Evolutionary conservation across 768 basidiomycete species (phyloP).

Genomic region (Mycena rebaudengoi): DNA sequence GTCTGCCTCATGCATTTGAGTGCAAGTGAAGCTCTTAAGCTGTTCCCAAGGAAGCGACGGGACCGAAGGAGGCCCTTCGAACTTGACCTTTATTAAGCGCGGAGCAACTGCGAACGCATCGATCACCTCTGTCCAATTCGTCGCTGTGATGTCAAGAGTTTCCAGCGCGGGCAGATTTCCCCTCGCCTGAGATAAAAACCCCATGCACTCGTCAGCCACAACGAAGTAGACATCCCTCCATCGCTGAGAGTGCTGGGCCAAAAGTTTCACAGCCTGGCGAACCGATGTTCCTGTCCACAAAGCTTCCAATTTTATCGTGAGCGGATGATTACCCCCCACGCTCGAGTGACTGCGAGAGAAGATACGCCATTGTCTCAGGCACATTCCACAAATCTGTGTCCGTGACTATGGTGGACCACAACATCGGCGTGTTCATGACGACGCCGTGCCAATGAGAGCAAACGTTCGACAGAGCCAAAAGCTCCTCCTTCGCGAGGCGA

Average conservation of each 20-base stretch:
- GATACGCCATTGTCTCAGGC: not conserved
- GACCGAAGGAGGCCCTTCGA: not conserved
- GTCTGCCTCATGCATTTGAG: not conserved
- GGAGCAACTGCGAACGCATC: constrained; percentile 2
- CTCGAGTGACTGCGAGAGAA: not conserved
- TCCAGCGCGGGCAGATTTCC: constrained; percentile 6
- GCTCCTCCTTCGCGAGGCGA: constrained; percentile 8
- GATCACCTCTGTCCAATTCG: not conserved
- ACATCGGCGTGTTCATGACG: constrained; percentile 6
- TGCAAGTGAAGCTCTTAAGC: not conserved
- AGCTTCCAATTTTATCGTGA: not conserved
- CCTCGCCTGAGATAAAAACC: not conserved
- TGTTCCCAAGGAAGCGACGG: constrained; percentile 7
- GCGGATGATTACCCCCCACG: not conserved
- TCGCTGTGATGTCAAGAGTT: not conserved
- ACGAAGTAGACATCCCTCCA: not conserved
- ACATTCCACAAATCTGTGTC: constrained; percentile 1
- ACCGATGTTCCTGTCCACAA: not conserved
- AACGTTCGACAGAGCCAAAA: constrained; percentile 10
- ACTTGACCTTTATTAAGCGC: not conserved
- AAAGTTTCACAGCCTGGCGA: not conserved
- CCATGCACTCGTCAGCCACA: not conserved
- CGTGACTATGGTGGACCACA: constrained; percentile 1
- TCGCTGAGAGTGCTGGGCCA: not conserved
- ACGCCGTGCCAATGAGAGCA: constrained; percentile 1